These are phyloP conservation scores for Zea mays DNA, from an alignment of 176 grass and related monocot species.

Conservation along the genomic window Zm-B73-REFERENCE-NAM-5.0 NC_050096.1:38560001-38560500, in stretches of 20 bases:
- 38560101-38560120: conserved; percentile 91
- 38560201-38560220: conserved; percentile 53
- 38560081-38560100: conserved; percentile 83
- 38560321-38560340: conserved; percentile 35
- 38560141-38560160: conserved; percentile 99
- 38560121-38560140: conserved; percentile 98
- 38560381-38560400: conserved; percentile 35
- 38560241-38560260: conserved; percentile 47
- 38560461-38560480: conserved; percentile 20
- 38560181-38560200: conserved; percentile 86
- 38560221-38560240: conserved; percentile 29
- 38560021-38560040: conserved; percentile 88
- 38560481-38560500: not conserved
- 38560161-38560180: conserved; percentile 99
- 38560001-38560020: not conserved
- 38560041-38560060: conserved; percentile 82
- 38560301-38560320: conserved; percentile 38
- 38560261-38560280: not conserved
- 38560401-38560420: conserved; percentile 38
- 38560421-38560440: conserved; percentile 30
- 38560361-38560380: conserved; percentile 24
- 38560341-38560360: conserved; percentile 29
- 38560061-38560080: conserved; percentile 99
- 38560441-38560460: conserved; percentile 38
- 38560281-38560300: conserved; percentile 12